Base-by-base conservation (phyloP, 306 rosid species). In the Glycine latifolia region DNA sequence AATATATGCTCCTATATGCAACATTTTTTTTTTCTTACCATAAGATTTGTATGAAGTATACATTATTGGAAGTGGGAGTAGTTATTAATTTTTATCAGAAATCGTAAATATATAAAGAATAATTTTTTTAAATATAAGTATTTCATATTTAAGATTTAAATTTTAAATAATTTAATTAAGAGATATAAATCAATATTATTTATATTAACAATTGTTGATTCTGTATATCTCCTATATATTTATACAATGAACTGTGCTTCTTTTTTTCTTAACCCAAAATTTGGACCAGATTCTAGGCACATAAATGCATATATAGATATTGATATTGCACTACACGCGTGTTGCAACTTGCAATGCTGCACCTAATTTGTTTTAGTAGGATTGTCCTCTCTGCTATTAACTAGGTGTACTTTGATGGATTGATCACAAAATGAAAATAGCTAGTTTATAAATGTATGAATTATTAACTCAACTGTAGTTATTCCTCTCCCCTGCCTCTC, bases 251-350 rank as follows among this genome's bases (percentile, higher is more conserved):
- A 43, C 2, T 10, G 14, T 66, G 15, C 9, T 43, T 1, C 7
- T n/a, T 15, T 46, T 46, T 20, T 5, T n/a, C 9, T 10, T 15
- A 43, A 4, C 16, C 17, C 31, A 26, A 35, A 56, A 39, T 4
- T 63, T 74, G 54, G 62, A 82, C 71, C 44, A 75, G 60, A 56
- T 15, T 76, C 56, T 37, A n/a, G 3, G 63, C 10, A 37, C 20
- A 49, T 14, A 12, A n/a, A 41, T 26, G 31, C 31, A 26, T 26
- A 26, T 26, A 26, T 49, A 10, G 35, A 46, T 9, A 46, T n/a
- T 61, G 61, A 55, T 16, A 15, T 49, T 62, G 43, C 60, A 62
- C n/a, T n/a, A 6, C 72, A 31, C 17, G 62, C 80, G 49, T 47
- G 62, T 39, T 15, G 73, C 81, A 52, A 50, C 26, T 66, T 66